Conservation (phyloP, 2,329 filamentous ascomycete genomes). For the Paracoccidioides lutzii region DNA sequence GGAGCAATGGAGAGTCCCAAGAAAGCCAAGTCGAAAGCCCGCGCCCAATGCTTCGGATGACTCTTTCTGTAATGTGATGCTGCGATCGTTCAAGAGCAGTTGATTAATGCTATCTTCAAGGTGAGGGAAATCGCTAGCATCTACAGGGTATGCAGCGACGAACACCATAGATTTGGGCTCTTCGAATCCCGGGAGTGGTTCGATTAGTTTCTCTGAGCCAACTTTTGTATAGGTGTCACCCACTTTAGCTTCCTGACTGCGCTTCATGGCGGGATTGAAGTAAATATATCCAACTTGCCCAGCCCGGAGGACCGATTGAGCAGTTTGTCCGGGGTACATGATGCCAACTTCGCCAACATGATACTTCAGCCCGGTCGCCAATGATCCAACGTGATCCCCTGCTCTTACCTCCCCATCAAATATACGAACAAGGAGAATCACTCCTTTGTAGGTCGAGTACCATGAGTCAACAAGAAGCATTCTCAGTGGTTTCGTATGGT, state of each 20-base stretch:
- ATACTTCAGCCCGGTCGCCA: conserved; percentile 81
- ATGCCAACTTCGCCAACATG: conserved; percentile 93
- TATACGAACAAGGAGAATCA: conserved; percentile 77
- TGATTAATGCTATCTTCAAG: conserved; percentile 91
- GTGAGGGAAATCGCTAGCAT: conserved; percentile 74
- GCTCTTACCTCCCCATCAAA: conserved; percentile 77
- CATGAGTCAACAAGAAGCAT: conserved; percentile 91
- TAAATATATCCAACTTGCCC: conserved; percentile 94
- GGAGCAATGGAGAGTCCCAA: conserved; percentile 97
- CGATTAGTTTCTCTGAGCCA: conserved; percentile 60
- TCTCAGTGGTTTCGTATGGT: conserved; percentile 58
- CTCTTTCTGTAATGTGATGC: conserved; percentile 86
- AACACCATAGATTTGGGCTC: conserved; percentile 99
- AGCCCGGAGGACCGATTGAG: conserved; percentile 66
- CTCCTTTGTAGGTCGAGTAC: conserved; percentile 94
- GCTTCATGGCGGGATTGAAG: conserved; percentile 98
- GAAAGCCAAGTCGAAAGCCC: conserved; percentile 85
- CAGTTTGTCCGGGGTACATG: conserved; percentile 78
- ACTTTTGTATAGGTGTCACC: conserved; percentile 87
- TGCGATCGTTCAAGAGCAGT: conserved; percentile 85
- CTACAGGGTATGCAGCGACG: conserved; percentile 87
- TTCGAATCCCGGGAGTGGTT: conserved; percentile 81
- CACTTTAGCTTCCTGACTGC: conserved; percentile 85
- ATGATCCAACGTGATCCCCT: conserved; percentile 75
- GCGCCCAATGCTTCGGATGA: conserved; percentile 86